Percentiles rank a stretch among this genome's conserved stretches.
phyloP scores from a whole-genome alignment of 2,329 filamentous ascomycete species.

The Fusarium udum region DNA sequence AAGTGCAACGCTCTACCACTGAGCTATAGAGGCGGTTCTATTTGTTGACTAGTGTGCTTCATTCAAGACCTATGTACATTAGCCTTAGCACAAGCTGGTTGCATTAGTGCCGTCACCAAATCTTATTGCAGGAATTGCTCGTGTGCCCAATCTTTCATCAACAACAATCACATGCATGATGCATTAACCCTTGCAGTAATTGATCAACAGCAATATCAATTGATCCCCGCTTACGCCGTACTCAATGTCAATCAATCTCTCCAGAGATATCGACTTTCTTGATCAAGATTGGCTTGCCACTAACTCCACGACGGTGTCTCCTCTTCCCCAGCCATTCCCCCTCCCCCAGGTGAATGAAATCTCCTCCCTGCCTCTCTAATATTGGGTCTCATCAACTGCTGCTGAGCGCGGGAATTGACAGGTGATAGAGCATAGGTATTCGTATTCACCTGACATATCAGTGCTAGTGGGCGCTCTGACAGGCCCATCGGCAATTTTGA shows the following conservation, averaged over 20 bases:
- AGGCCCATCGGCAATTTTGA: conserved; percentile 27
- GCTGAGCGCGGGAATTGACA: background rate
- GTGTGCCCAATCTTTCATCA: background rate
- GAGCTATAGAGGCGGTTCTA: conserved; percentile 24
- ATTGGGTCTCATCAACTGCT: background rate
- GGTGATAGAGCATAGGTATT: background rate
- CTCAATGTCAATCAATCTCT: background rate
- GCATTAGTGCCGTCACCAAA: background rate
- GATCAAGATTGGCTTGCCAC: background rate
- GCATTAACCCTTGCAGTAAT: background rate
- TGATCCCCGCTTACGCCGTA: background rate
- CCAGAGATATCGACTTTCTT: background rate
- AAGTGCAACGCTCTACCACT: conserved; percentile 33
- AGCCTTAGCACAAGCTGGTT: too few species aligned
- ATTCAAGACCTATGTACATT: too few species aligned
- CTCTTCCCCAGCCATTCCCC: background rate
- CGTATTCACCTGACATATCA: conserved; percentile 16
- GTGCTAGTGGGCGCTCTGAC: conserved; percentile 9
- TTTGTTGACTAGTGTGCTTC: too few species aligned
- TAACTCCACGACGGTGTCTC: background rate
- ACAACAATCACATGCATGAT: background rate
- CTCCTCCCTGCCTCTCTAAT: background rate
- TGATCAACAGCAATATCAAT: background rate
- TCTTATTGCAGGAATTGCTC: background rate
- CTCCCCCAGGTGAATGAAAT: too few species aligned